Evolutionary conservation across 2,329 filamentous ascomycete species (phyloP), one percentile per base, ranked within the genome.

Genomic region (Chaetomium olivaceum): DNA sequence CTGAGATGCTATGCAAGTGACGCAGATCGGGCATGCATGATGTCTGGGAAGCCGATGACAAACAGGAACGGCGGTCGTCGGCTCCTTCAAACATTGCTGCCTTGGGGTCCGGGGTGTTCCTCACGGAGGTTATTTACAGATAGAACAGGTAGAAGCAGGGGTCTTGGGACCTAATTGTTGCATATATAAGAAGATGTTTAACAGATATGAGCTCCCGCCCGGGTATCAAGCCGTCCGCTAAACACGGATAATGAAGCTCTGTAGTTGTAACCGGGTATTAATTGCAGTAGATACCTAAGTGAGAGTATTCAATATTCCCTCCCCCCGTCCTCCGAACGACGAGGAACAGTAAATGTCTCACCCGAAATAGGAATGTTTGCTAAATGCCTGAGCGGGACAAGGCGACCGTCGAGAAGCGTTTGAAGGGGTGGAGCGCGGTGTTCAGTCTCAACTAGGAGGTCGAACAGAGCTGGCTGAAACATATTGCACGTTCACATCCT

Each of bases 311-410:
- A 23, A 39, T 56, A 66, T 33, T 11, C 33, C 11, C 27, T 29
- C 27, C 3, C 3, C 27, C 39, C 16, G 39, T 16, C 19, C 39
- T 9, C 43, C 43, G 31, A 36, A 39, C 27, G 50, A 54, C 31
- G 39, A 54, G 65, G 65, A 65, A 67, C 63, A 56, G 12, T 21
- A 63, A 61, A 27, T 58, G 66, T 65, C 57, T 67, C 66, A 61
- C 52, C 52, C 33, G 46, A 60, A 58, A 67, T 63, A 61, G 57
- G 43, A 46, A 16, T 61, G 36, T 58, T 50, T 65, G 60, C 33
- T 27, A 36, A 46, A 19, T 36, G 19, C 39, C 33, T 19, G n/a
- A 55, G 16, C 36, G 14, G 23, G 50, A 55, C 39, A 8, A 50
- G 51, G 36, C n/a, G 50, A 58, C 60, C 48, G 36, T 62, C 61